A percentile compares a stretch with the other conserved stretches of the same genome.
Conservation (phyloP, 2,329 filamentous ascomycete species). For the Neurospora sp. region DNA sequence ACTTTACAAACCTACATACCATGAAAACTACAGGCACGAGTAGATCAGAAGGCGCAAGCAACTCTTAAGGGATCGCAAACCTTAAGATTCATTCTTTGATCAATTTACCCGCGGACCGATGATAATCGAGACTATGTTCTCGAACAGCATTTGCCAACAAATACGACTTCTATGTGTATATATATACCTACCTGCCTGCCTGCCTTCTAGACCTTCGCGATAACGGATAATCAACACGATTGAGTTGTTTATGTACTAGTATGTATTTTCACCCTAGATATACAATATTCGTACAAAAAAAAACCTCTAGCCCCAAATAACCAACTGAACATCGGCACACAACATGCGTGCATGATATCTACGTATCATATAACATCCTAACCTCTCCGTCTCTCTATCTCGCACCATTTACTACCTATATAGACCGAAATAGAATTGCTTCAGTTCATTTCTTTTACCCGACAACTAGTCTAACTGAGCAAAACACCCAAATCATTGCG, state of each 20-base stretch:
- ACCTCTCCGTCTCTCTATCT: not conserved
- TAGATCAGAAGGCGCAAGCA: too few relatives aligned
- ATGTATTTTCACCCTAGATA: not conserved
- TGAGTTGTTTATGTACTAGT: not conserved
- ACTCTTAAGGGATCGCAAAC: too few relatives aligned
- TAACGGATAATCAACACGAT: not conserved
- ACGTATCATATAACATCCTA: not conserved
- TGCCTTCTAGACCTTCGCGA: not conserved
- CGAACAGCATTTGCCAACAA: too few relatives aligned
- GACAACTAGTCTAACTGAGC: not conserved
- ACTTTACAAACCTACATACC: too few relatives aligned
- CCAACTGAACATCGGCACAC: not conserved
- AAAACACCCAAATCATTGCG: conserved; percentile 11
- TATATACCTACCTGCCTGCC: too few relatives aligned
- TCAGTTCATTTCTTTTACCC: not conserved
- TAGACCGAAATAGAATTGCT: not conserved
- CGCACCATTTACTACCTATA: not conserved
- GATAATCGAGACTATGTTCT: too few relatives aligned
- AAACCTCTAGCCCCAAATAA: not conserved
- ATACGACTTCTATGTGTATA: too few relatives aligned
- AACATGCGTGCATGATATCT: not conserved
- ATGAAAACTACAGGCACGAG: too few relatives aligned
- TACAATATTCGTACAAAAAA: not conserved
- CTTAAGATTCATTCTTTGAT: too few relatives aligned
- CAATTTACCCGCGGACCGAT: too few relatives aligned